Evolutionary conservation across 1,139 yeast species (phyloP).

Genomic region (Hemisphaericaspora lyxosophila): DNA sequence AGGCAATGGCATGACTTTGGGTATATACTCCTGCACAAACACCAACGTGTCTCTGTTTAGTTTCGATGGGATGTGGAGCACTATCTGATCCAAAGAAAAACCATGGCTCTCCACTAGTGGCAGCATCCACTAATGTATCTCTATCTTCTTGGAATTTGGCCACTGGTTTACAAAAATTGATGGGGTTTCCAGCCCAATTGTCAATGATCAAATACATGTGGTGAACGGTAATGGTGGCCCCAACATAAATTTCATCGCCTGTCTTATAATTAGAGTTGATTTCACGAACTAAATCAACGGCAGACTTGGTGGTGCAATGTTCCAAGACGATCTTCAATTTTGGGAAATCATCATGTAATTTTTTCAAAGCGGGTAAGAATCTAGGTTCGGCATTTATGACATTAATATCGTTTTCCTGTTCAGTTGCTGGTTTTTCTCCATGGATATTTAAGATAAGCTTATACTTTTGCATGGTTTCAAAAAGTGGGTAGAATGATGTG

Average conservation of each 20-base stretch:
- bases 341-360: slow-evolving; percentile 82
- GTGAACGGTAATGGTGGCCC: slow-evolving; percentile 95
- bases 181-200: slow-evolving; percentile 95
- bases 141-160: slow-evolving; percentile 89
- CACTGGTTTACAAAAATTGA: slow-evolving; percentile 95
- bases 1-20: slow-evolving; percentile 78
- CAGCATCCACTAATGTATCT: slow-evolving; percentile 78
- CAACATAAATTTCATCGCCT: slow-evolving; percentile 56
- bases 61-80: slow-evolving; percentile 89
- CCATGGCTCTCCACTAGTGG: slow-evolving; percentile 87
- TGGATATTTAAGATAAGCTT: slow-evolving; percentile 81
- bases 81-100: slow-evolving; percentile 97
- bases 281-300: slow-evolving; percentile 70
- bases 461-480: slow-evolving; percentile 80
- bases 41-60: slow-evolving; percentile 73
- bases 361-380: slow-evolving; percentile 85
- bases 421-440: slow-evolving; percentile 85
- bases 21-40: slow-evolving; percentile 98
- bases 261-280: slow-evolving; percentile 57
- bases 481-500: slow-evolving; percentile 81
- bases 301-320: slow-evolving; percentile 92
- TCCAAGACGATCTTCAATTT: slow-evolving; percentile 82
- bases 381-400: slow-evolving; percentile 92
- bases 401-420: slow-evolving; percentile 58
- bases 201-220: slow-evolving; percentile 87